phyloP scores from a whole-genome alignment of 768 basidiomycete species.

The Trametes punicea region DNA sequence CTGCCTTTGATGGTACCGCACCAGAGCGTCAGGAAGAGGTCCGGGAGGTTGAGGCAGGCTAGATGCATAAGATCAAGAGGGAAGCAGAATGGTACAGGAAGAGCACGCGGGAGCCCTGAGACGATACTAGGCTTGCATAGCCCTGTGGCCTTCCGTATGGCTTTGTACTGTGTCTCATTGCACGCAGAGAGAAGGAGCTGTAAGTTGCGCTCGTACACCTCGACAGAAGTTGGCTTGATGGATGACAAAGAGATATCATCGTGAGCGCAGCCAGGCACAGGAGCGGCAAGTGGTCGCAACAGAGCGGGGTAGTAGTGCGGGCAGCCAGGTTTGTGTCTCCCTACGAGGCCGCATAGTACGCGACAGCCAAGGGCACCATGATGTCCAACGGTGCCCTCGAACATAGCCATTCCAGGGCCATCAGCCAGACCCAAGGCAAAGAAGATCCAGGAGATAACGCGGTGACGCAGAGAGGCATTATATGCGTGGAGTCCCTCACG shows the following conservation, averaged over 20 bases:
- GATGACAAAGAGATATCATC: conserved; percentile 21
- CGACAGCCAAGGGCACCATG: conserved; percentile 37
- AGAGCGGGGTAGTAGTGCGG: conserved; percentile 35
- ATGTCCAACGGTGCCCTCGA: conserved; percentile 37
- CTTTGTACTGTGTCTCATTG: background rate
- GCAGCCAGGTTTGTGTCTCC: conserved; percentile 34
- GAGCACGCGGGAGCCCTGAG: conserved; percentile 23
- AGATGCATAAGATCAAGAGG: conserved; percentile 42
- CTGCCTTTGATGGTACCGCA: conserved; percentile 23
- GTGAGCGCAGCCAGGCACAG: conserved; percentile 29
- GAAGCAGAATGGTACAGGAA: conserved; percentile 19
- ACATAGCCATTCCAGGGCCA: conserved; percentile 10
- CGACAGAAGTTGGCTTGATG: background rate
- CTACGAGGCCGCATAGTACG: conserved; percentile 30
- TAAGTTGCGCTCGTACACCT: background rate
- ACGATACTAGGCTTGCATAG: conserved; percentile 37
- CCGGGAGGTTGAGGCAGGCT: conserved; percentile 35
- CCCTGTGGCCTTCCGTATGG: conserved; percentile 33
- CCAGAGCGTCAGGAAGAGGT: conserved; percentile 35
- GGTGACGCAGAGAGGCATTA: conserved; percentile 20
- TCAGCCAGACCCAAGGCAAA: conserved; percentile 1
- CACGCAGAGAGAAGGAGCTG: conserved; percentile 46
- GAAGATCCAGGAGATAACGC: background rate
- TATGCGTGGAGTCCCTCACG: conserved; percentile 28
- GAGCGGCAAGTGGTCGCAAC: conserved; percentile 26